Percentiles rank a stretch among this genome's conserved stretches.
Conservation (phyloP, 495 filamentous ascomycete species). For the Penicillium arizonense region DNA sequence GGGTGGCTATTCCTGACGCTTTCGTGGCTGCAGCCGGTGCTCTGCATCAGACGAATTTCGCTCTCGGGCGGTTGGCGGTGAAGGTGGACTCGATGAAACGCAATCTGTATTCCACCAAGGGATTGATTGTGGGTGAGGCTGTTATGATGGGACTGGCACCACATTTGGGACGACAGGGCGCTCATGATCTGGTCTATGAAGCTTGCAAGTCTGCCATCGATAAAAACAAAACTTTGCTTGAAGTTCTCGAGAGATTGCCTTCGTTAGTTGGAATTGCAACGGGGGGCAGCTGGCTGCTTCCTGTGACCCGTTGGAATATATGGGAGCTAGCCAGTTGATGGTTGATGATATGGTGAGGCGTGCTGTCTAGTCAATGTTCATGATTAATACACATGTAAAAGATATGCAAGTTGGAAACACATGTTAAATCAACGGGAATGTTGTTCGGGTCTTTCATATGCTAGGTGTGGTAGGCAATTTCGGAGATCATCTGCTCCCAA, state of each 20-base stretch:
- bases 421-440: too few species aligned
- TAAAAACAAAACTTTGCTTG: conserved; percentile 30
- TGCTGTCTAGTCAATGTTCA: too few species aligned
- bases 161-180: conserved; percentile 39
- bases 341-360: conserved; percentile 32
- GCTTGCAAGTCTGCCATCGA: conserved; percentile 46
- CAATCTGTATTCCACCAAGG: conserved; percentile 41
- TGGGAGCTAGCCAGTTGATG: conserved; percentile 40
- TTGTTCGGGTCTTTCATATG: too few species aligned
- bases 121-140: conserved; percentile 48
- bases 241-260: conserved; percentile 30
- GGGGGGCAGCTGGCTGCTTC: conserved; percentile 26
- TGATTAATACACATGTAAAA: too few species aligned
- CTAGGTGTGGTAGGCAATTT: conserved; percentile 16
- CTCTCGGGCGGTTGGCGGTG: conserved; percentile 39
- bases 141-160: conserved; percentile 52
- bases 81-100: conserved; percentile 37
- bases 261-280: conserved; percentile 15
- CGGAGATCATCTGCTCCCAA: conserved; percentile 19
- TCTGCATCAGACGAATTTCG: conserved; percentile 43
- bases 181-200: conserved; percentile 49
- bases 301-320: conserved; percentile 44
- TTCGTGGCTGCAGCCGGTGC: conserved; percentile 43
- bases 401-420: too few species aligned
- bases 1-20: conserved; percentile 44